Evolutionary conservation across 495 filamentous ascomycete species (phyloP), one percentile per base, ranked within the genome.

Genomic region (Gamarada debralockiae): DNA sequence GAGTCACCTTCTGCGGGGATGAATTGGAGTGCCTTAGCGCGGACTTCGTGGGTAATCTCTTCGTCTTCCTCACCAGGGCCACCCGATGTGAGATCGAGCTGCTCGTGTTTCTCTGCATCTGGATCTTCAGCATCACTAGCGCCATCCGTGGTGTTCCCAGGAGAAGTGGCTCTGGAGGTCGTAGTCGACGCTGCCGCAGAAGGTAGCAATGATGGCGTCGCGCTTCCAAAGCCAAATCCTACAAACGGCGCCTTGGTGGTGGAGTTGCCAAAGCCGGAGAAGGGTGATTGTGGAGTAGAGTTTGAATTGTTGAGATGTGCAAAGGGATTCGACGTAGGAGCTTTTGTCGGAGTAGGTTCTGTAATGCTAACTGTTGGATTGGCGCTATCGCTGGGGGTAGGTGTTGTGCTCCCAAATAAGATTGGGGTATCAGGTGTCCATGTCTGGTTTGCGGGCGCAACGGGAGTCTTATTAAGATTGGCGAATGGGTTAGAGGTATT

Each of bases 41-140:
- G 79, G 13, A 80, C 73, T 55, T 88, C 80, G 59, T 82, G 76
- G 4, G 86, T 57, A 18, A 81, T 69, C 25, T 75, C 71, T 61
- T 92, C 87, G 52, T 89, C 73, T 61, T 89, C 85, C 63, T 90
- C 86, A 7, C 85, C 87, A 39, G 79, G 79, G 21, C 82, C 78
- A 51, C 75, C 74, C 40, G 72, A 69, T 45, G 80, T 77, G 56
- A 89, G 74, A 65, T 85, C 78, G 48, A 86, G 70, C 75, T 84
- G 80, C 63, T 73, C 71, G 56, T 83, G 51, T 3, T 56, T 18
- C 21, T 61, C 61, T 1, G 55, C 49, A 47, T 62, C 62, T 25
- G 48, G 52, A 38, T 59, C 58, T 33, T 61, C 59, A 23, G 25
- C 49, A 39, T 27, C 76, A 48, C 72, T 69, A 14, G 60, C 60